Conservation (phyloP, 305 asterid genomes). For the Fraxinus sp. region DNA sequence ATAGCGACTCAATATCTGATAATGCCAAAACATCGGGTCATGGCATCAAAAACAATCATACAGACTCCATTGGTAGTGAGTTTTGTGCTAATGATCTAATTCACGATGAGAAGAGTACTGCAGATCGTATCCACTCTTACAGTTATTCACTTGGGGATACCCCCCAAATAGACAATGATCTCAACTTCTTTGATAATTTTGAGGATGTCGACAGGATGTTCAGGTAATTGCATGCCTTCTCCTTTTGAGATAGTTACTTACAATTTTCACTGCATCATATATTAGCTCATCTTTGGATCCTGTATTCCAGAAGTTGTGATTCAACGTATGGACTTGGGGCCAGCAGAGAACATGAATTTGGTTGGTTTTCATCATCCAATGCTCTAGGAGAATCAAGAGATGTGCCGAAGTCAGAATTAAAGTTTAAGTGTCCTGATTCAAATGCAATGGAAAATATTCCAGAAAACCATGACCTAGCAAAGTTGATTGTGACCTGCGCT, state of each 20-base stretch:
- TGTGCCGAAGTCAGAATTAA: conserved; percentile 38
- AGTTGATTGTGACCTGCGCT: conserved; percentile 33
- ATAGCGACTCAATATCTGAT: conserved; percentile 37
- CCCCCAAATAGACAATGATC: conserved; percentile 42
- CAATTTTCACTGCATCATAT: conserved; percentile 5
- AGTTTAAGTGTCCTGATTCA: conserved; percentile 44
- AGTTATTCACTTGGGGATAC: conserved; percentile 53
- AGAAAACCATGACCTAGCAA: conserved; percentile 36
- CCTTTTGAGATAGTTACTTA: not conserved
- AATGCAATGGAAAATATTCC: conserved; percentile 33
- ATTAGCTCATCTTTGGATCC: conserved; percentile 26
- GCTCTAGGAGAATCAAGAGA: conserved; percentile 46
- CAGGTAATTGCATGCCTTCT: conserved; percentile 45
- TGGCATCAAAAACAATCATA: conserved; percentile 40
- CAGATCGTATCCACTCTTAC: conserved; percentile 45
- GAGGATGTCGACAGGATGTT: conserved; percentile 81
- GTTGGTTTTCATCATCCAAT: conserved; percentile 65
- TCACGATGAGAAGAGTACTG: conserved; percentile 39
- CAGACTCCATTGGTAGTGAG: conserved; percentile 40
- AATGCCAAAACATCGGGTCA: conserved; percentile 33
- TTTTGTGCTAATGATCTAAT: conserved; percentile 36
- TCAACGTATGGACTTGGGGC: conserved; percentile 59
- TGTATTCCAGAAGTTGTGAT: conserved; percentile 59
- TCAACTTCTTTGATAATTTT: conserved; percentile 53
- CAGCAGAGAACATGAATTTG: conserved; percentile 53